Evolutionary conservation across 2,329 filamentous ascomycete species (phyloP).

Genomic region (Basipetospora chlamydospora): DNA sequence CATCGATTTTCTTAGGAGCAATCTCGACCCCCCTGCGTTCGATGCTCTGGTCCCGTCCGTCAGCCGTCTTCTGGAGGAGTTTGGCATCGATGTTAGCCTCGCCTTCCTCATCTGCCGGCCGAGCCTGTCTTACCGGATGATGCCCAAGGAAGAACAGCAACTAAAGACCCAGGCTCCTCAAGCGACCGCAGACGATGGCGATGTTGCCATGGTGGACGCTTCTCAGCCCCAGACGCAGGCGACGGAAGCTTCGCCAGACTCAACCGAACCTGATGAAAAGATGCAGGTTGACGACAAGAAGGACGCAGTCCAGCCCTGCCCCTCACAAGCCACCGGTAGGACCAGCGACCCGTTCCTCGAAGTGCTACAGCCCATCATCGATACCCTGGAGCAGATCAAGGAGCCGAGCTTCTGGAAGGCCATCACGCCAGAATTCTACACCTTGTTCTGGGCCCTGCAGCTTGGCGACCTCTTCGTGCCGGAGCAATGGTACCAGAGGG

Average conservation of each 20-base stretch:
- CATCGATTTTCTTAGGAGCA: conserved; percentile 73
- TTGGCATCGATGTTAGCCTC: conserved; percentile 62
- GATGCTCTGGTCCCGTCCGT: conserved; percentile 65
- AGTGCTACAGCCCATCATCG: conserved; percentile 59
- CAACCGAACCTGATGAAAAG: conserved; percentile 14
- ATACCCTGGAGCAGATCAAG: conserved; percentile 47
- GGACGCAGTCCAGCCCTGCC: background rate
- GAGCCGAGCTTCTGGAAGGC: conserved; percentile 51
- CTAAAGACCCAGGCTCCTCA: background rate
- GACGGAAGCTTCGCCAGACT: conserved; percentile 12
- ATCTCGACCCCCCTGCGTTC: conserved; percentile 62
- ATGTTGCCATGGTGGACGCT: conserved; percentile 34
- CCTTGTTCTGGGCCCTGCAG: conserved; percentile 83
- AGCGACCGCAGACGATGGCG: conserved; percentile 35
- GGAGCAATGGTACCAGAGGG: conserved; percentile 61
- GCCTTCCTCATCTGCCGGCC: conserved; percentile 74
- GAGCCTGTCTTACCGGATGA: conserved; percentile 55
- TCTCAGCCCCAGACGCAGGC: background rate
- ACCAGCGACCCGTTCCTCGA: conserved; percentile 37
- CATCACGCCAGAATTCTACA: conserved; percentile 69
- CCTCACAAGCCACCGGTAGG: background rate
- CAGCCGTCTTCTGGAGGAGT: conserved; percentile 58
- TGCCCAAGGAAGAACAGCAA: conserved; percentile 11
- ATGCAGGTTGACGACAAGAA: conserved; percentile 4
- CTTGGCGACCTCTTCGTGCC: conserved; percentile 70